Conservation (phyloP, 345 rosid genomes). For the Salix arbutifolia region DNA sequence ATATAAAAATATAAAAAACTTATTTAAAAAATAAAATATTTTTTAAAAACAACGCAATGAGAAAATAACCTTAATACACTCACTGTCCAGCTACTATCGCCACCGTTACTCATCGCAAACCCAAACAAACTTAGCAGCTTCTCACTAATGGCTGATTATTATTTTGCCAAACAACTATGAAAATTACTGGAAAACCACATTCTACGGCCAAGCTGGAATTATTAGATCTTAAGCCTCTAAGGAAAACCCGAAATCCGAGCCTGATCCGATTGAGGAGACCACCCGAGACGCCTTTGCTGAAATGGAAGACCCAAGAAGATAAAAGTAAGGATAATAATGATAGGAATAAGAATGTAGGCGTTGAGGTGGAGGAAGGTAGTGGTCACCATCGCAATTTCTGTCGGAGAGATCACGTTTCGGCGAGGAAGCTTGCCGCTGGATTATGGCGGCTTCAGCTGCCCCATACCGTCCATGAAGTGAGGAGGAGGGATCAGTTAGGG, state of each 20-base stretch:
- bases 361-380: conserved; percentile 22
- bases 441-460: conserved; percentile 81
- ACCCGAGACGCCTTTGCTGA: conserved; percentile 75
- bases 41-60: too few species aligned
- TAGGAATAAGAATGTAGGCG: conserved; percentile 34
- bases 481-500: conserved; percentile 50
- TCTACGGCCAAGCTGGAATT: conserved; percentile 1
- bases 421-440: conserved; percentile 85
- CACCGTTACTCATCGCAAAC: too few species aligned
- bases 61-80: too few species aligned
- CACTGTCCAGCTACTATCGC: too few species aligned
- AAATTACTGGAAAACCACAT: conserved; percentile 57
- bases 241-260: conserved; percentile 46
- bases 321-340: conserved; percentile 38
- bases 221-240: conserved; percentile 22
- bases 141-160: conserved; percentile 18
- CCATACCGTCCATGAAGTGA: conserved; percentile 34
- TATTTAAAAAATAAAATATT: too few species aligned
- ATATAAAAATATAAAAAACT: too few species aligned
- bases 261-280: conserved; percentile 50
- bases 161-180: conserved; percentile 40
- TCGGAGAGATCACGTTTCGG: conserved; percentile 50
- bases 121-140: not conserved
- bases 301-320: conserved; percentile 68
- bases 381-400: conserved; percentile 25